A percentile compares a stretch with the other conserved stretches of the same genome.
phyloP scores from a whole-genome alignment of 2,329 filamentous ascomycete genomes.

The Trichophyton equinum region DNA sequence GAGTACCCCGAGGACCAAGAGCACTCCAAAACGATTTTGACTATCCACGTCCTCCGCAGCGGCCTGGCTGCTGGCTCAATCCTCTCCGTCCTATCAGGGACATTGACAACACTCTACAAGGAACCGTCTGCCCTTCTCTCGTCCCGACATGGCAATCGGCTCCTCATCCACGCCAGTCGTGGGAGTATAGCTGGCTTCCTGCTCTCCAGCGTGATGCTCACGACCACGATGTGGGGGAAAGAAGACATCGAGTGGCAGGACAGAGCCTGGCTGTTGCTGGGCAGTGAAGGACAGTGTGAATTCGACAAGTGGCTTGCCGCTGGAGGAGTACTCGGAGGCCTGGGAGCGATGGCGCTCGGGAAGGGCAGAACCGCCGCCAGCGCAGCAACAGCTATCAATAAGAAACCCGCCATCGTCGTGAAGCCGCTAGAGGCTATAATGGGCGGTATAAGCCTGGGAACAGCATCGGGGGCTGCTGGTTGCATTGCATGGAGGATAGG shows the following conservation, averaged over 20 bases:
- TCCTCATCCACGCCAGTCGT: constrained; percentile 8
- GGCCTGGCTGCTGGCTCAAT: constrained; percentile 5
- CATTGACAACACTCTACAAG: constrained; percentile 5
- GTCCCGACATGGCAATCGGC: constrained; percentile 3
- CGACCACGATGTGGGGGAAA: constrained; percentile 5
- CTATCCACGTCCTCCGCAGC: constrained; percentile 8
- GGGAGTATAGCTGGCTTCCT: constrained; percentile 7
- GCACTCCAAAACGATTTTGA: constrained; percentile 6
- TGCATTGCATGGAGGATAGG: constrained; percentile 10
- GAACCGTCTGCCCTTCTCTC: constrained; percentile 5
- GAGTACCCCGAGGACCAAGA: constrained; percentile 10
- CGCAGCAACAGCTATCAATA: not conserved
- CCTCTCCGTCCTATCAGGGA: constrained; percentile 7
- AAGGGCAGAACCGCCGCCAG: constrained; percentile 4
- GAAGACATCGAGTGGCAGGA: constrained; percentile 11
- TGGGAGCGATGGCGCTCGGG: not conserved
- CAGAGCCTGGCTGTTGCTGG: constrained; percentile 7
- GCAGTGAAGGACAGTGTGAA: constrained; percentile 6
- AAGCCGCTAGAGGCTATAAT: constrained; percentile 1
- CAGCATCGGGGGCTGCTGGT: constrained; percentile 6
- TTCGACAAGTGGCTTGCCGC: constrained; percentile 5
- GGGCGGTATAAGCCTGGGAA: constrained; percentile 9
- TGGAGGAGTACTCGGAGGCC: constrained; percentile 6
- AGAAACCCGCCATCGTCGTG: not conserved
- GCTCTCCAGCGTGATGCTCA: constrained; percentile 2